Percentiles rank a stretch among this genome's conserved stretches.
Evolutionary conservation across 441 rosid genomes (phyloP).

Genomic region (Jatropha podagrica): DNA sequence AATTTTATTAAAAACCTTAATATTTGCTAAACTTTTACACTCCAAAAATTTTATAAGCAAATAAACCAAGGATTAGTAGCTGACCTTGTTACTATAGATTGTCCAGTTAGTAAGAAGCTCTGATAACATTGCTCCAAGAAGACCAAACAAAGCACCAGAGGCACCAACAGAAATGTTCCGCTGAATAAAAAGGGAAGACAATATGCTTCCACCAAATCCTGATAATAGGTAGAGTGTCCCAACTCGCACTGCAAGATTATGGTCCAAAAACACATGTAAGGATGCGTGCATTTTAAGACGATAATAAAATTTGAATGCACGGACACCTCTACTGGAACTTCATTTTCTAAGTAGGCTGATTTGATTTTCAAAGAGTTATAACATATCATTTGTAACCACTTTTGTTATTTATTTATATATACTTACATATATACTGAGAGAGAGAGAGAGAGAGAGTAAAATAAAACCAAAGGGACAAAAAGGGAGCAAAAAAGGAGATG

Average conservation of each 20-base stretch:
- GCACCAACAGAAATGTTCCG: slow-evolving; percentile 79
- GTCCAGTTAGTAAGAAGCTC: slow-evolving; percentile 95
- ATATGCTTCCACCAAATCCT: slow-evolving; percentile 78
- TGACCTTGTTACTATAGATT: slow-evolving; percentile 79
- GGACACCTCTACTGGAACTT: neutral
- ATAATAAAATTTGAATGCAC: neutral
- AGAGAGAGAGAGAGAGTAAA: neutral
- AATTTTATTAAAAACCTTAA: neutral
- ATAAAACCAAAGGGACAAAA: neutral
- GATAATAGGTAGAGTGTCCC: slow-evolving; percentile 72
- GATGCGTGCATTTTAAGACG: neutral
- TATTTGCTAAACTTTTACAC: no score
- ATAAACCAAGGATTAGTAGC: slow-evolving; percentile 9
- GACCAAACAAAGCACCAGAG: slow-evolving; percentile 94
- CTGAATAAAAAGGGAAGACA: slow-evolving; percentile 71
- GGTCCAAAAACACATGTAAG: slow-evolving; percentile 16
- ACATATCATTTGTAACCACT: neutral
- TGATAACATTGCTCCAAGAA: slow-evolving; percentile 90
- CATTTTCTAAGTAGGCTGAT: neutral
- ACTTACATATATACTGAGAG: neutral
- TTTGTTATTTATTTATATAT: neutral
- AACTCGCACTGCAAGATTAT: slow-evolving; percentile 53
- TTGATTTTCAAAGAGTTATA: neutral
- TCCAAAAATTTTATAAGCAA: neutral
- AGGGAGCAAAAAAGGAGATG: no score